Conservation (phyloP, 805 yeast species). For the Cyberlindnera veronae region DNA sequence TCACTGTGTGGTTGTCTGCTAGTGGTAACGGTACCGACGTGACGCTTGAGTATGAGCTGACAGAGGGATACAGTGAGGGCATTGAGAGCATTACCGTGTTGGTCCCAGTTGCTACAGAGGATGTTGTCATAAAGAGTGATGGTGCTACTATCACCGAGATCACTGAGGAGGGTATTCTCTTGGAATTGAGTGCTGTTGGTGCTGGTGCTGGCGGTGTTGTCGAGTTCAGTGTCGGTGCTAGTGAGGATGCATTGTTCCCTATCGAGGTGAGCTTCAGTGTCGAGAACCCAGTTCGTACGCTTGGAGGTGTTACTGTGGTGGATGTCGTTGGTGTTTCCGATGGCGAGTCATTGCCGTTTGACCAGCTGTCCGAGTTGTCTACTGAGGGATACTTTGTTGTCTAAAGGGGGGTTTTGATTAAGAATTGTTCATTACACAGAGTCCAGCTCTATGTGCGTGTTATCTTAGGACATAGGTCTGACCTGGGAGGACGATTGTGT, state of each 20-base stretch:
- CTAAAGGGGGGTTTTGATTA: too few relatives aligned
- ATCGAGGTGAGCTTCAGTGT: slow-evolving; percentile 64
- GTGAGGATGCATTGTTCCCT: slow-evolving; percentile 88
- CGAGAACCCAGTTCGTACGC: slow-evolving; percentile 45
- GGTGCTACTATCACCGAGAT: slow-evolving; percentile 55
- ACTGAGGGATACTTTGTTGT: slow-evolving; percentile 58
- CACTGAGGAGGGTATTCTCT: slow-evolving; percentile 65
- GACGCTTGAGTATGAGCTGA: slow-evolving; percentile 85
- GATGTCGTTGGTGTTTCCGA: slow-evolving; percentile 51
- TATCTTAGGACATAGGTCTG: slow-evolving; percentile 42
- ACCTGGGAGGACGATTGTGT: slow-evolving; percentile 57
- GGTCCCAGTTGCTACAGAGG: slow-evolving; percentile 66
- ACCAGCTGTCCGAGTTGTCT: slow-evolving; percentile 53
- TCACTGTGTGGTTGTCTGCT: slow-evolving; percentile 83
- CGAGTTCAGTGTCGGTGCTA: slow-evolving; percentile 72
- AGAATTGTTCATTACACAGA: too few relatives aligned
- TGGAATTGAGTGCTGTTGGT: slow-evolving; percentile 55
- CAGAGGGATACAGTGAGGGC: slow-evolving; percentile 41
- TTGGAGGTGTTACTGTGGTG: slow-evolving; percentile 64
- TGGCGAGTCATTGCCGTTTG: slow-evolving; percentile 65
- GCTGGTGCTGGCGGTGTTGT: slow-evolving; percentile 65
- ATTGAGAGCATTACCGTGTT: slow-evolving; percentile 52
- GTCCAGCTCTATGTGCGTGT: too few relatives aligned
- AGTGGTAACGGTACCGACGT: slow-evolving; percentile 62
- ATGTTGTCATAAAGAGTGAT: slow-evolving; percentile 48